A percentile compares a stretch with the other conserved stretches of the same genome.
Evolutionary conservation across 441 rosid genomes (phyloP).

Genomic region (Gossypium schwendimanii): DNA sequence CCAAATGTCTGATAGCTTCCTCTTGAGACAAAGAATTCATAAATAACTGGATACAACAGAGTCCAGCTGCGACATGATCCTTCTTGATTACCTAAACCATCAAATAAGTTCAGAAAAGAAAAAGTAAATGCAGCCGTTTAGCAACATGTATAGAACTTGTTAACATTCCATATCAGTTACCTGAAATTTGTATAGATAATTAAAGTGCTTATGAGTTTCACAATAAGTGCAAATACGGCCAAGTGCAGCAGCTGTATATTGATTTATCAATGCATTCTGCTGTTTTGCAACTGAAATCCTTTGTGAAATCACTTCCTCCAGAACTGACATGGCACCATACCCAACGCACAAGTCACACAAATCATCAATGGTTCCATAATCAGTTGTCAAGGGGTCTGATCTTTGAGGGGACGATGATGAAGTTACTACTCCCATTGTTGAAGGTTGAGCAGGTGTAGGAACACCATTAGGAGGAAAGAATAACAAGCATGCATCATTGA

Average conservation of each 20-base stretch:
- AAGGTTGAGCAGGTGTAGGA: slow-evolving; percentile 74
- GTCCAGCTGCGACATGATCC: slow-evolving; percentile 94
- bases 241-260: slow-evolving; percentile 62
- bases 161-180: slow-evolving; percentile 25
- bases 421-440: slow-evolving; percentile 43
- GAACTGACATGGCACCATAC: slow-evolving; percentile 76
- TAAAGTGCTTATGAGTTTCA: slow-evolving; percentile 85
- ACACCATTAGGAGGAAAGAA: slow-evolving; percentile 74
- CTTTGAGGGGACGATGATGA: slow-evolving; percentile 91
- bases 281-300: slow-evolving; percentile 60
- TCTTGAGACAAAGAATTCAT: slow-evolving; percentile 88
- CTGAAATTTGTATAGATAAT: slow-evolving; percentile 86
- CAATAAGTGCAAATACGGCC: slow-evolving; percentile 80
- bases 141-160: too few relatives aligned
- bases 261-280: slow-evolving; percentile 54
- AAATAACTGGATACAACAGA: slow-evolving; percentile 89
- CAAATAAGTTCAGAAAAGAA: slow-evolving; percentile 5
- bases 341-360: slow-evolving; percentile 77
- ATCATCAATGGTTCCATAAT: slow-evolving; percentile 87
- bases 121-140: neutral
- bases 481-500: slow-evolving; percentile 70
- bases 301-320: slow-evolving; percentile 74
- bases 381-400: slow-evolving; percentile 82
- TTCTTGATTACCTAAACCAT: slow-evolving; percentile 77
- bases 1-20: slow-evolving; percentile 85